phyloP scores from a whole-genome alignment of 2,329 filamentous ascomycete genomes.

The Aspergillus sp. region DNA sequence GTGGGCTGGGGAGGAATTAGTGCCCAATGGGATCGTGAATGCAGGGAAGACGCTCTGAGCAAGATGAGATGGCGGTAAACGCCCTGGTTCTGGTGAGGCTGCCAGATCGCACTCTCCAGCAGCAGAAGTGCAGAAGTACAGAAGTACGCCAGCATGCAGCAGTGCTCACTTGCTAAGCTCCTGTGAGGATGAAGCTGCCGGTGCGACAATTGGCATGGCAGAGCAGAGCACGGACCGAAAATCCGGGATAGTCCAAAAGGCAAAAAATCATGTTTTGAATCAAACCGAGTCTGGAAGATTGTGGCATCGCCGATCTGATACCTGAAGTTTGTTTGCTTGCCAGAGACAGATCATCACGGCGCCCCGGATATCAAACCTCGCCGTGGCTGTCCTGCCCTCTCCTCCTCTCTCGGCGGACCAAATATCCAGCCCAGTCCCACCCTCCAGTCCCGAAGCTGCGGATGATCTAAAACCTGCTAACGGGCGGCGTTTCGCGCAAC shows the following conservation, averaged over 20 bases:
- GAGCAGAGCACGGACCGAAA: neutral
- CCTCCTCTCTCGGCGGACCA: conserved; percentile 9
- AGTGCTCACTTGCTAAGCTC: neutral
- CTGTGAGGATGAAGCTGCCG: neutral
- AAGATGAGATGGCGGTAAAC: conserved; percentile 7
- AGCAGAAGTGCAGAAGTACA: too few species aligned
- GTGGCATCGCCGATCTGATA: neutral
- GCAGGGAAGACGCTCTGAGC: conserved; percentile 4
- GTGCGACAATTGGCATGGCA: neutral
- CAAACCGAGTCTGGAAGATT: neutral
- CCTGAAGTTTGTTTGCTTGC: neutral
- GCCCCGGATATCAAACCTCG: neutral
- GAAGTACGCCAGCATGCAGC: neutral
- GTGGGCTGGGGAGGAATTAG: conserved; percentile 10
- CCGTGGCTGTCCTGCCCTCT: neutral
- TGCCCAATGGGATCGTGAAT: conserved; percentile 15
- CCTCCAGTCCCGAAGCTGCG: conserved; percentile 20
- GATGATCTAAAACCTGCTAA: conserved; percentile 23
- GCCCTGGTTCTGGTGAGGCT: neutral
- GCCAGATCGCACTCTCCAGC: too few species aligned
- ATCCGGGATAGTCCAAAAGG: neutral
- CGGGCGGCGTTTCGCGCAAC: neutral
- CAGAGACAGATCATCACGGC: conserved; percentile 1
- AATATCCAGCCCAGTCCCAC: conserved; percentile 19
- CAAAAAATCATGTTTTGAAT: neutral